Evolutionary conservation across 805 yeast genomes (phyloP), one percentile per base, ranked within the genome.

Genomic region (Kregervanrija fluxuum): DNA sequence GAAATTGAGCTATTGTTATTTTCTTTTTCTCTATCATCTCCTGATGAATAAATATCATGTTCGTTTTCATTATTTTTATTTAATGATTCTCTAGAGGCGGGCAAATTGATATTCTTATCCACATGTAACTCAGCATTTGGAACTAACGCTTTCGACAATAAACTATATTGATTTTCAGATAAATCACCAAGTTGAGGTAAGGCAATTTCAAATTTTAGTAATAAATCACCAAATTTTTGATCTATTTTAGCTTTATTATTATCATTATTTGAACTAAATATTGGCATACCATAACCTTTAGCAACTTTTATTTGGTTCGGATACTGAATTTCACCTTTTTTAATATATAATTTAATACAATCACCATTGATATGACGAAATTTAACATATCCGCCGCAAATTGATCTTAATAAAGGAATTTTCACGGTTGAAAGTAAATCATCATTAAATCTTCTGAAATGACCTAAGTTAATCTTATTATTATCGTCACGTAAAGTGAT

Each of bases 271-370:
- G 15, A 13, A 41, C 58, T 52, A 37, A 49, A 43, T 33, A 72
- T 67, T 11, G 90, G 89, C 87, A 82, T 81, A 6, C 90, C 90
- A 40, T 65, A 59, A 1, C 74, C 75, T 44, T 66, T 65, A 13
- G 57, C 54, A 12, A 55, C 47, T 35, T 56, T 57, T 11, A 77
- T 64, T 5, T 68, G 59, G 13, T 73, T 74, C 3, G 78, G 74
- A 28, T 67, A 63, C 14, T 77, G 66, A 5, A 81, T 62, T 34
- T 83, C 87, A 12, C 82, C 77, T 1, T 78, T 64, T 5, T 55
- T 48, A 4, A 74, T 56, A 43, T 62, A 69, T 53, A 62, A 73
- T 64, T 62, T 68, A 30, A 67, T 55, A 48, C 39, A 61, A 44
- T 48, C 61, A 37, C 59, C 66, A 54, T 57, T 62, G 11, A 80